Conservation (phyloP, 495 filamentous ascomycete genomes). For the Acidiella bohemica region DNA sequence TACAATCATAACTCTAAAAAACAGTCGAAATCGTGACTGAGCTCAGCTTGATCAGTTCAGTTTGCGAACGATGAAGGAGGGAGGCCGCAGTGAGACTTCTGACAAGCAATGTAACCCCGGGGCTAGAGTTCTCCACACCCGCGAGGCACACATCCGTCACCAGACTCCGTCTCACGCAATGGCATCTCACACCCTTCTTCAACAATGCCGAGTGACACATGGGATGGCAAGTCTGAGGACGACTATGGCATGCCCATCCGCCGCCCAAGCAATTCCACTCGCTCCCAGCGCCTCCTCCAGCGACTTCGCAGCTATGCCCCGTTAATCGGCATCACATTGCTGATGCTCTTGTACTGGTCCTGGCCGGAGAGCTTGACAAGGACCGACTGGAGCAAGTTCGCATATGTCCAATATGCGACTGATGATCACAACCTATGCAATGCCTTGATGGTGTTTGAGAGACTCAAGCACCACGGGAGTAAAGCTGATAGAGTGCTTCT, state of each 20-base stretch:
- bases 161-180: too few relatives aligned
- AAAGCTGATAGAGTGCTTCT: conserved; percentile 27
- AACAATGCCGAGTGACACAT: neutral
- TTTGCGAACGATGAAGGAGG: too few relatives aligned
- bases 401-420: conserved; percentile 29
- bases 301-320: neutral
- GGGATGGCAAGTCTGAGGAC: neutral
- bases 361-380: conserved; percentile 4
- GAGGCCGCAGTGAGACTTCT: too few relatives aligned
- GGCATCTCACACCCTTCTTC: too few relatives aligned
- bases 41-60: too few relatives aligned
- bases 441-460: conserved; percentile 27
- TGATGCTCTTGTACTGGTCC: neutral
- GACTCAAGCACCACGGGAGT: conserved; percentile 23
- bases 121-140: too few relatives aligned
- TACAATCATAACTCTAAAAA: too few relatives aligned
- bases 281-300: neutral
- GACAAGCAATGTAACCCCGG: too few relatives aligned
- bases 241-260: neutral
- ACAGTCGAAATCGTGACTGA: too few relatives aligned
- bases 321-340: neutral
- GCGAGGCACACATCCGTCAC: too few relatives aligned
- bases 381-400: conserved; percentile 22
- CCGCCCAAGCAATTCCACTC: neutral
- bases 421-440: conserved; percentile 29